A percentile compares a stretch with the other conserved stretches of the same genome.
phyloP scores from a whole-genome alignment of 2,329 filamentous ascomycete species.

The Leptographium wingfieldii region DNA sequence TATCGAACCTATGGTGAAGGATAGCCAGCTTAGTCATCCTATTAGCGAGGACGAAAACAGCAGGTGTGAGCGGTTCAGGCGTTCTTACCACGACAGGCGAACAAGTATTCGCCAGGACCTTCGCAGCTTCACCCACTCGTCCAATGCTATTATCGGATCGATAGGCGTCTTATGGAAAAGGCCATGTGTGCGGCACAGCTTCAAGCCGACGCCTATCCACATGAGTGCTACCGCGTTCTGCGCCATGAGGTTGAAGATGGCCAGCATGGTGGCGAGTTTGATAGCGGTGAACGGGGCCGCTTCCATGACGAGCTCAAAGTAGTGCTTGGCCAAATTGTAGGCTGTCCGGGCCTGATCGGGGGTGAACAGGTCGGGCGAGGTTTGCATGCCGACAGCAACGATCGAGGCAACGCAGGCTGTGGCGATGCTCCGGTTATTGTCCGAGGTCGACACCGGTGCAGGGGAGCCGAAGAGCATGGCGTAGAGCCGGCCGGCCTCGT shows the following conservation, averaged over 20 bases:
- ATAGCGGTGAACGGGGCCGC: slow-evolving; percentile 16
- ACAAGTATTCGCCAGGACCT: slow-evolving; percentile 18
- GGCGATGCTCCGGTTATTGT: slow-evolving; percentile 5
- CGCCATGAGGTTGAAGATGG: slow-evolving; percentile 20
- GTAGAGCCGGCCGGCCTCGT: neutral
- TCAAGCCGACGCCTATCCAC: slow-evolving; percentile 17
- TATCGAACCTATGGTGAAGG: slow-evolving; percentile 18
- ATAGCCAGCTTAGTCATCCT: slow-evolving; percentile 16
- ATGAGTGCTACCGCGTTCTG: slow-evolving; percentile 18
- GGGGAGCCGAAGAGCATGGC: neutral
- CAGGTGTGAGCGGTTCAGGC: neutral
- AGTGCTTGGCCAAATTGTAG: slow-evolving; percentile 17
- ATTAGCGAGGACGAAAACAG: neutral
- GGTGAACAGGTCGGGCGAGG: slow-evolving; percentile 12
- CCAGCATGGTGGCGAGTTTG: slow-evolving; percentile 18
- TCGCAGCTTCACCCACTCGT: slow-evolving; percentile 14
- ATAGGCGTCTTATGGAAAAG: slow-evolving; percentile 8
- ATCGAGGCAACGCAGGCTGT: slow-evolving; percentile 17
- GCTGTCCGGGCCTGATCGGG: slow-evolving; percentile 10
- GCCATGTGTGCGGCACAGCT: slow-evolving; percentile 14
- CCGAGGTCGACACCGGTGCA: neutral
- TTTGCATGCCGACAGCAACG: slow-evolving; percentile 18
- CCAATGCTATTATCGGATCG: slow-evolving; percentile 2
- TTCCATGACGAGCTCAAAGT: slow-evolving; percentile 17
- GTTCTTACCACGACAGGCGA: slow-evolving; percentile 18